Evolutionary conservation across 495 filamentous ascomycete genomes (phyloP).

Genomic region (Daldinia caldariorum): DNA sequence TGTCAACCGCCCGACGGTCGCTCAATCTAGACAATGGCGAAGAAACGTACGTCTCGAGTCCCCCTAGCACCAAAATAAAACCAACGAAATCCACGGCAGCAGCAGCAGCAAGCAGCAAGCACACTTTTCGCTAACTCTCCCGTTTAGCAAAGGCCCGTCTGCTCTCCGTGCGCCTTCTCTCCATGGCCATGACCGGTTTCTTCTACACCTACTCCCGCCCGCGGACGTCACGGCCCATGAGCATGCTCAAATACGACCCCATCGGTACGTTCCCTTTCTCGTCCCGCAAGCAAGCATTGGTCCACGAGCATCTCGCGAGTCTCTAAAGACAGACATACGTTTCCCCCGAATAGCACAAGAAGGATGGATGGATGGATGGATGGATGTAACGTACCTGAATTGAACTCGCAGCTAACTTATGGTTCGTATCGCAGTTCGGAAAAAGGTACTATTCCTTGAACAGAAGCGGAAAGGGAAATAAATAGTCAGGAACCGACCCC

Average conservation of each 20-base stretch:
- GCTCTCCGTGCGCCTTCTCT: conserved; percentile 91
- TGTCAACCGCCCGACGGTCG: conserved; percentile 10
- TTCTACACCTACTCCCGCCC: conserved; percentile 90
- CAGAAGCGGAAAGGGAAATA: conserved; percentile 71
- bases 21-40: conserved; percentile 34
- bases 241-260: conserved; percentile 99
- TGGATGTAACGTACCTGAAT: not conserved
- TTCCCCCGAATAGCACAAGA: not conserved
- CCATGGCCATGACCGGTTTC: conserved; percentile 98
- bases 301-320: too few species aligned
- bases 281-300: not conserved
- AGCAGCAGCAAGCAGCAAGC: too few species aligned
- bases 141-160: conserved; percentile 86
- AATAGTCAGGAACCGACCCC: conserved; percentile 29
- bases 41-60: conserved; percentile 20
- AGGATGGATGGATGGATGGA: not conserved
- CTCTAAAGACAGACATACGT: not conserved
- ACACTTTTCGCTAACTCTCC: conserved; percentile 17
- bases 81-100: too few species aligned
- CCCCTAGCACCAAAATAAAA: not conserved
- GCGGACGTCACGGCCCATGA: conserved; percentile 80
- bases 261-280: conserved; percentile 72
- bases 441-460: conserved; percentile 92
- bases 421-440: conserved; percentile 64
- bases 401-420: conserved; percentile 16